Evolutionary conservation across 176 grass and related monocot genomes (phyloP), one percentile per base, ranked within the genome.

Genomic region (Phoenix dactylifera): DNA sequence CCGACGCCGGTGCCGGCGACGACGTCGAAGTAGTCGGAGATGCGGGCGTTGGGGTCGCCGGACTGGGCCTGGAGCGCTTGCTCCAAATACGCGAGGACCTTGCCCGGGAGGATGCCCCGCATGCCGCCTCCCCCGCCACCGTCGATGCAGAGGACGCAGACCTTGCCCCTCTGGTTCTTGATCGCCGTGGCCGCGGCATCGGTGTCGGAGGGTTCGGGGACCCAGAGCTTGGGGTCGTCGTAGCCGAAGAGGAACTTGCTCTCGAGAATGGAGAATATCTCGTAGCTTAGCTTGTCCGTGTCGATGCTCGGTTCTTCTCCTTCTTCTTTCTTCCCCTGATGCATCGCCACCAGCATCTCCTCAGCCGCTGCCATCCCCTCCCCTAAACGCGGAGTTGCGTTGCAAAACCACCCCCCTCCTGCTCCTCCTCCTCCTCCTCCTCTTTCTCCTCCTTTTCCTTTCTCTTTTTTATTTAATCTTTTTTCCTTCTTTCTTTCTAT

Each of bases 191-290:
- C 29, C 1, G 16, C 18, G 0, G 14, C 2, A 72, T 69, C 63
- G 75, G 81, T 65, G 74, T 72, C 67, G 72, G 67, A 9, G 74
- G 12, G 72, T 26, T 39, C 63, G 2, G 70, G 39, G 16, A 51
- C 22, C 68, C 68, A 71, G 22, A 71, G 7, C 12, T 73, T 73
- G 25, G 81, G 81, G 56, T 98, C 88, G 16, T 84, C 84, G 67
- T 98, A 98, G 24, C 94, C 94, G 71, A 98, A 98, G 29, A 98
- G 58, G 74, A 98, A 98, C 78, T 98, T 98, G 88, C 88, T 98
- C 80, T 98, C 94, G 52, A 98, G 75, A 63, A 98, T 93, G 52
- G 94, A 98, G 60, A 98, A 98, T 22, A 98, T 98, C 74, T 98
- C 94, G 77, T 93, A 92, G 82, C 65, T 98, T 49, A 98, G 84